Conservation (phyloP, 495 filamentous ascomycete genomes). For the Penicillium arizonense region DNA sequence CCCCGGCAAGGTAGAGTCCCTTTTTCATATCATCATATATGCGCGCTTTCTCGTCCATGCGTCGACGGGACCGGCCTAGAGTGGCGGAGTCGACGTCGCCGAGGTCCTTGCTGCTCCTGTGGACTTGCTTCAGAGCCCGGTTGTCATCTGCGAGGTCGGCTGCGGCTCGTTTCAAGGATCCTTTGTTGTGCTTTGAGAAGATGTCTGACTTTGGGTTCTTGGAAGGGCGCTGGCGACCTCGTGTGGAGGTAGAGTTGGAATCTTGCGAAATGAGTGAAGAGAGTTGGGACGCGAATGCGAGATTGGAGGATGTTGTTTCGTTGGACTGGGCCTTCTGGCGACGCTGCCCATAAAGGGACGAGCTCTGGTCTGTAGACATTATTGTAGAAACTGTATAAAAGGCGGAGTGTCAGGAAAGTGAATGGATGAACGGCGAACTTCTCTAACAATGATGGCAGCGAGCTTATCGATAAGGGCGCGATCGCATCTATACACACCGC, state of each 20-base stretch:
- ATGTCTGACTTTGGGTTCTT: conserved; percentile 65
- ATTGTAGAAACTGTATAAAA: neutral
- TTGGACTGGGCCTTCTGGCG: conserved; percentile 51
- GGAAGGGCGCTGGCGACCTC: conserved; percentile 63
- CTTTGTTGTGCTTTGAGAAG: conserved; percentile 70
- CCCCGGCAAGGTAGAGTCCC: conserved; percentile 51
- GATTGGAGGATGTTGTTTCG: conserved; percentile 62
- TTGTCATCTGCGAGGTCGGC: conserved; percentile 44
- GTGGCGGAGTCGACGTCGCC: conserved; percentile 44
- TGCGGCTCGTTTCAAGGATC: conserved; percentile 61
- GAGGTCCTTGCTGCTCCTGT: conserved; percentile 37
- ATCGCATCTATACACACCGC: neutral
- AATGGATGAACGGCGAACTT: neutral
- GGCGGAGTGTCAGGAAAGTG: neutral
- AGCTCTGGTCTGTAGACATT: conserved; percentile 21
- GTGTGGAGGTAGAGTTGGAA: conserved; percentile 24
- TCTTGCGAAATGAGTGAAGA: conserved; percentile 65
- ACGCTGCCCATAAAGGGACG: conserved; percentile 70
- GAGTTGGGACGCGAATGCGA: conserved; percentile 77
- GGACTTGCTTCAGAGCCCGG: conserved; percentile 33
- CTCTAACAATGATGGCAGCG: neutral
- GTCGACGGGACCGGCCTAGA: conserved; percentile 62
- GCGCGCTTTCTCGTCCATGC: conserved; percentile 83
- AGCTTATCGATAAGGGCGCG: conserved; percentile 6
- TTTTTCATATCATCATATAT: conserved; percentile 82